These are phyloP conservation scores for Exophiala lecanii-corni DNA, from an alignment of 2,329 filamentous ascomycete species.

Conservation along the genomic window DNA sequence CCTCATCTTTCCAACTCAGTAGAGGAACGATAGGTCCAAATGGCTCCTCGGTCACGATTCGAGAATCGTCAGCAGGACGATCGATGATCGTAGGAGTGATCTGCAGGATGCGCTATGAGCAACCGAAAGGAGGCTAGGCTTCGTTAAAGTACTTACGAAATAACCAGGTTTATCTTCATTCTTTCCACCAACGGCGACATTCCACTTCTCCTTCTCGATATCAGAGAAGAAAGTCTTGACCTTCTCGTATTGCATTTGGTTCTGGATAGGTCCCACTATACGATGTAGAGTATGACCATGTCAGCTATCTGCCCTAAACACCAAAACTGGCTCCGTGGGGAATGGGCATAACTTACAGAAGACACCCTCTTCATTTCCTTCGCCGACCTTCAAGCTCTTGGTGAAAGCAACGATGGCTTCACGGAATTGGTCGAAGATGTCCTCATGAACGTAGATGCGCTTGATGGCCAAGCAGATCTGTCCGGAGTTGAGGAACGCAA, in stretches of 20 bases:
- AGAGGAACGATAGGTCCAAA: constrained; percentile 64
- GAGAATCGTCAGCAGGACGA: constrained; percentile 52
- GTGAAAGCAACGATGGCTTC: constrained; percentile 43
- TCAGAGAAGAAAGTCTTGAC: constrained; percentile 55
- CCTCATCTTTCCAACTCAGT: constrained; percentile 57
- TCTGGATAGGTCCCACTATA: constrained; percentile 58
- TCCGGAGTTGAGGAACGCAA: constrained; percentile 56
- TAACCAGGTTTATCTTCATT: constrained; percentile 41
- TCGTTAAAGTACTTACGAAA: constrained; percentile 37
- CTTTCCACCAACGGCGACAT: constrained; percentile 50
- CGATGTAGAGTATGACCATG: not conserved
- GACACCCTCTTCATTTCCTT: constrained; percentile 38
- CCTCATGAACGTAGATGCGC: constrained; percentile 55
- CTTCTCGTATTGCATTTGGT: constrained; percentile 61
- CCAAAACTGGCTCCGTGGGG: no score
- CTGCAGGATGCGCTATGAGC: not conserved
- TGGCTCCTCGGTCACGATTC: constrained; percentile 56
- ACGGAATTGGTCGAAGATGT: constrained; percentile 49
- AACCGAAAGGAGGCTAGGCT: no score
- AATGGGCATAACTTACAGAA: constrained; percentile 30
- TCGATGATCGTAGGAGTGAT: constrained; percentile 57
- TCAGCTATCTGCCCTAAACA: no score
- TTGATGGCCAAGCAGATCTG: constrained; percentile 54
- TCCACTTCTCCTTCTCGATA: constrained; percentile 51
- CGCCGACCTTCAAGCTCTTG: constrained; percentile 29